Base-by-base conservation (phyloP, 257 asterid species). In the Lycium barbarum region DNA sequence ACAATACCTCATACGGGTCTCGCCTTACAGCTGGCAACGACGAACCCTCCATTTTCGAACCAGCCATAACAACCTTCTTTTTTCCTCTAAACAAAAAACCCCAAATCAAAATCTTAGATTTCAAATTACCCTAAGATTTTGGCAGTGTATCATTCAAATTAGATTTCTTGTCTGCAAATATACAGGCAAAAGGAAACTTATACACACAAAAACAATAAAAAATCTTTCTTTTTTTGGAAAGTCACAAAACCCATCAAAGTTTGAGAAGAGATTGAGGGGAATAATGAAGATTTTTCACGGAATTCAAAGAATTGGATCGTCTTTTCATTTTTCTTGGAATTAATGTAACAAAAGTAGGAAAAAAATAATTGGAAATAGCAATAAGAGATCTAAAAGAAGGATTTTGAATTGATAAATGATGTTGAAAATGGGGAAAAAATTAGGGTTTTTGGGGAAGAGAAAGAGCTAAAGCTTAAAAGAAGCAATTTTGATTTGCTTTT, bases 1-100 rank as follows among this genome's bases (percentile, higher is more conserved):
- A 88, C 83, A 97, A 90, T 87, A 97, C 99, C 93, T 95, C 99
- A 80, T 97, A 97, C 0, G 99, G 99, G 86, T 97, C 99, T 87
- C 95, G 88, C 85, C 99, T 89, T 89, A 90, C 40, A 9, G 90
- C 93, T n/a, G 95, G 95, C 17, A 94, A 93, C 38, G 98, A 91
- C 1, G 98, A 35, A 73, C 98, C 98, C 90, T 91, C 99, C 95
- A 90, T 85, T 87, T 94, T 93, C 2, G 95, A 84, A 88, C 92
- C 89, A 79, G 91, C 94, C 85, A 91, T 86, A 40, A 40, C 45
- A 40, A 40, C 45, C 45, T 40, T 40, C 45, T 40, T 40, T 40
- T 40, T 40, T 40, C 45, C 45, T 40, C 45, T 40, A 54, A 13
- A 65, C 5, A 26, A 66, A 12, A 66, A 12, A 66, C 5, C 40